Conservation (phyloP, 495 filamentous ascomycete species). For the Oidiodendron maius region DNA sequence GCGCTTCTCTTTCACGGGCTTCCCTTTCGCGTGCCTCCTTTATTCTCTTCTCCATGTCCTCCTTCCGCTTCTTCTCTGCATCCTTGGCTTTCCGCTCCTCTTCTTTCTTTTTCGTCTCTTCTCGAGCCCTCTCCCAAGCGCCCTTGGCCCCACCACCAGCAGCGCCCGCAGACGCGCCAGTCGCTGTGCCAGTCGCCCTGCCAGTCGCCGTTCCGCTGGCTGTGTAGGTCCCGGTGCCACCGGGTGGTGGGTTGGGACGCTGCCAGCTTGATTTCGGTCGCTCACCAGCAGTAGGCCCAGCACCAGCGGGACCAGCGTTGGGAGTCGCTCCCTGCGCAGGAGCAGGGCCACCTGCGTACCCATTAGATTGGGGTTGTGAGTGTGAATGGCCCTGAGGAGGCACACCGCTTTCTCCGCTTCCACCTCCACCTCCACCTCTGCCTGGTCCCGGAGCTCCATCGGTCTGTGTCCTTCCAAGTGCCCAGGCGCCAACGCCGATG, state of each 20-base stretch:
- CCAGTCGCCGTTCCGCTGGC: constrained; percentile 1
- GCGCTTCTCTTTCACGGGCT: constrained; percentile 25
- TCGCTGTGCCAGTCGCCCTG: neutral
- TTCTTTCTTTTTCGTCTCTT: constrained; percentile 58
- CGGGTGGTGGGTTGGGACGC: constrained; percentile 6
- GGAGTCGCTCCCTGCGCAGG: constrained; percentile 22
- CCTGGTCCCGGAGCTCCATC: constrained; percentile 32
- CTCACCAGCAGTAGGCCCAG: constrained; percentile 10
- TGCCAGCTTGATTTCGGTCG: constrained; percentile 13
- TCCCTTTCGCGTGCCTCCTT: constrained; percentile 30
- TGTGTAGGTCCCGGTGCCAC: constrained; percentile 16
- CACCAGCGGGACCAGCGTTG: constrained; percentile 8
- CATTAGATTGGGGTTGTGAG: constrained; percentile 24
- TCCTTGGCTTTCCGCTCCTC: constrained; percentile 54
- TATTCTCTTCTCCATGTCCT: constrained; percentile 27
- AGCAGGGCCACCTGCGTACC: neutral
- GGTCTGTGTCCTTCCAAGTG: constrained; percentile 59
- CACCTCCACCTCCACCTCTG: constrained; percentile 12
- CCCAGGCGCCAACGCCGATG: constrained; percentile 73
- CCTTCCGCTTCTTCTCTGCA: constrained; percentile 39
- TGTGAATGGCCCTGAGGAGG: constrained; percentile 17
- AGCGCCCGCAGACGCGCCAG: constrained; percentile 1
- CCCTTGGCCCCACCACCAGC: constrained; percentile 31
- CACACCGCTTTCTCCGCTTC: neutral
- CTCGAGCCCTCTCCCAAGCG: constrained; percentile 65